Base-by-base conservation (phyloP, 306 rosid genomes). In the Castanea sativa region DNA sequence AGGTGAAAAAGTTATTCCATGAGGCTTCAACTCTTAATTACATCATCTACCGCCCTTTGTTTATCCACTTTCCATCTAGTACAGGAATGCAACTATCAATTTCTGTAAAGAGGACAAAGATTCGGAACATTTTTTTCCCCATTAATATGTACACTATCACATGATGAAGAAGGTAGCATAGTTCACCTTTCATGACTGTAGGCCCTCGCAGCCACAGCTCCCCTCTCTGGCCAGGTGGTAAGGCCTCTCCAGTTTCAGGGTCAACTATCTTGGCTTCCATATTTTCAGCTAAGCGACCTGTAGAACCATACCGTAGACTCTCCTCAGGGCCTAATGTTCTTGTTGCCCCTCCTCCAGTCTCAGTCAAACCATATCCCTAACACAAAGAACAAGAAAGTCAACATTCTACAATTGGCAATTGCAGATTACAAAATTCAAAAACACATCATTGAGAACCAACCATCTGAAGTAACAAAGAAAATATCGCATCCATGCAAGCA, bases 191-290 rank as follows among this genome's bases (percentile, higher is more conserved):
- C 99, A 95, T 95, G 78, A 95, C 64, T 13, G 89, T 78, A 52
- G 98, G 97, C 64, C 98, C 99, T 77, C 97, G 85, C 53, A 95
- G 55, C 98, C 97, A 92, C 3, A 95, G 90, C 81, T 95, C 99
- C 6, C 99, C 99, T 76, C 15, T 84, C 25, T 80, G 90, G 20
- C 89, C 88, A 57, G 98, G 97, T 74, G 88, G 82, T 71, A 95
- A 88, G 1, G 92, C 78, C 72, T 90, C 86, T 41, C 96, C 96
- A 21, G 89, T 87, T 35, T 7, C 82, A 21, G 96, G 90, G 67
- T 95, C 97, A 11, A 92, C 97, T 68, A 92, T 91, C 86, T 90
- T 92, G 81, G 97, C 99, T 80, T 91, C 96, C 92, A 89, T 80
- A 29, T 80, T 91, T 85, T 89, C 96, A 0, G 91, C 74, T 30